Conservation (phyloP, 2,329 filamentous ascomycete species). For the Sporothrix pseudoabietina region DNA sequence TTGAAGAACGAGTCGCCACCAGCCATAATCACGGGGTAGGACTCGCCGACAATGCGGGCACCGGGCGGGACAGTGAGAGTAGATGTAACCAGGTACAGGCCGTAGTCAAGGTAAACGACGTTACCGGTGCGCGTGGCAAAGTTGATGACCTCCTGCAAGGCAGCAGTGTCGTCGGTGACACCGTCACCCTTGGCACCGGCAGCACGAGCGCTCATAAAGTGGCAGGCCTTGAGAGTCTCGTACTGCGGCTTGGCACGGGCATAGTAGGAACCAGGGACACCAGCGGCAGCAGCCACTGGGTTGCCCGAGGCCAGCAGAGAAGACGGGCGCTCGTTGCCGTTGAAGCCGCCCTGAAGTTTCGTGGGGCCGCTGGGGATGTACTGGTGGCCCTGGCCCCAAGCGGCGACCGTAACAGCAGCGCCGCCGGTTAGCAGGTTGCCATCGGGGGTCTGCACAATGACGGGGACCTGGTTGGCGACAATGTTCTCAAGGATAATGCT, state of each 20-base stretch:
- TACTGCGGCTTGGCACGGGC: constrained; percentile 75
- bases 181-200: constrained; percentile 53
- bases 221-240: constrained; percentile 54
- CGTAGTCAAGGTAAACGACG: constrained; percentile 60
- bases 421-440: constrained; percentile 55
- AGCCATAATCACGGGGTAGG: constrained; percentile 38
- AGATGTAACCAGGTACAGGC: constrained; percentile 55
- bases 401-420: constrained; percentile 53
- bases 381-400: constrained; percentile 69
- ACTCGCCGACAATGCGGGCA: constrained; percentile 60
- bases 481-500: constrained; percentile 60
- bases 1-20: constrained; percentile 56
- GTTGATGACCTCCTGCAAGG: constrained; percentile 60
- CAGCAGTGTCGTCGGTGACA: constrained; percentile 60
- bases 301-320: constrained; percentile 49
- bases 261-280: constrained; percentile 51
- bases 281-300: neutral
- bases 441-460: constrained; percentile 45
- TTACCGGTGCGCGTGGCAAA: constrained; percentile 51
- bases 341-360: constrained; percentile 52
- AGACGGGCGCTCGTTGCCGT: constrained; percentile 52
- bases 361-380: constrained; percentile 52
- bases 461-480: constrained; percentile 43
- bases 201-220: constrained; percentile 56
- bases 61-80: constrained; percentile 52